phyloP scores from a whole-genome alignment of 345 rosid genomes.

The Eucalyptus marginata region DNA sequence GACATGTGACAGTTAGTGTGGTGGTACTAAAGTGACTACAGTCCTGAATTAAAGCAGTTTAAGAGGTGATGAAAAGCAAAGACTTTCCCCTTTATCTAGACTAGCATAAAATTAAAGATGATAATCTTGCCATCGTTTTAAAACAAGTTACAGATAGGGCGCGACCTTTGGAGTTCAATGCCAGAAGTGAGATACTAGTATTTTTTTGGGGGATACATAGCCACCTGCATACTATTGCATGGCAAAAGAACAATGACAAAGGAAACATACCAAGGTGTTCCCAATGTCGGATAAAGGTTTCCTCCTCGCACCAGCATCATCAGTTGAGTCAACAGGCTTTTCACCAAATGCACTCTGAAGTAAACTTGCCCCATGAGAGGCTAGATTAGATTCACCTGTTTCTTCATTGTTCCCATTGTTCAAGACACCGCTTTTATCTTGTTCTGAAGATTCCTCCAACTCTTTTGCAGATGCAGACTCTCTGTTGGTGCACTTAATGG shows the following conservation, averaged over 20 bases:
- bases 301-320: slow-evolving; percentile 33
- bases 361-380: slow-evolving; percentile 68
- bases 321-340: slow-evolving; percentile 23
- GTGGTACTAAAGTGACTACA: neutral
- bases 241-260: neutral
- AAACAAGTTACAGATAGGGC: neutral
- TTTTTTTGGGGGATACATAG: neutral
- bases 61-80: neutral
- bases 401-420: slow-evolving; percentile 3
- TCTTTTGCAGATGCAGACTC: neutral
- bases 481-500: slow-evolving; percentile 59
- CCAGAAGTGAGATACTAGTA: neutral
- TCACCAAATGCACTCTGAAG: slow-evolving; percentile 64
- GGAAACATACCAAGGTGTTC: slow-evolving; percentile 42
- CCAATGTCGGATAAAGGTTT: slow-evolving; percentile 85
- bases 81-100: neutral
- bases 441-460: slow-evolving; percentile 13
- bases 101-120: neutral
- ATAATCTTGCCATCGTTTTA: neutral
- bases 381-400: slow-evolving; percentile 22
- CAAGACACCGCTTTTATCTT: neutral
- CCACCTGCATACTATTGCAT: neutral
- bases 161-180: neutral
- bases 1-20: neutral
- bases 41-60: neutral